These are phyloP conservation scores for Cornus suecica DNA, from an alignment of 148 eudicot species.

Conservation along the genomic window DNA sequence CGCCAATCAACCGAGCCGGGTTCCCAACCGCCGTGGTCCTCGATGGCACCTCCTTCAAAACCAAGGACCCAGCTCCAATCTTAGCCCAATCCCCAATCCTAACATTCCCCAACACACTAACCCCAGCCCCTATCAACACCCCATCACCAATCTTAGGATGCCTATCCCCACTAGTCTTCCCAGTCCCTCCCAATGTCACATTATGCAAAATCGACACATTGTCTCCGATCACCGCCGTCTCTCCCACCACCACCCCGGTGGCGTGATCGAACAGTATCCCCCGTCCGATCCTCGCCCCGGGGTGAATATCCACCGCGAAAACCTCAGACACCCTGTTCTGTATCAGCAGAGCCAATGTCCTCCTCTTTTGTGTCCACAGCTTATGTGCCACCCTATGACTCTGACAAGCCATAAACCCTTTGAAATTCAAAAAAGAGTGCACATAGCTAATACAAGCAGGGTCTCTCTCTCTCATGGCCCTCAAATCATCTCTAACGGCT, in stretches of 20 bases:
- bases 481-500: constrained; percentile 50
- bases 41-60: constrained; percentile 59
- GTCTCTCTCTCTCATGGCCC: constrained; percentile 71
- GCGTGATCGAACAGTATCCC: constrained; percentile 89
- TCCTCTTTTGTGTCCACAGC: constrained; percentile 65
- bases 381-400: constrained; percentile 70
- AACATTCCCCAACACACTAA: constrained; percentile 78
- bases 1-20: constrained; percentile 77
- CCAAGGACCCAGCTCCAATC: constrained; percentile 80
- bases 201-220: constrained; percentile 75
- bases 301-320: constrained; percentile 82
- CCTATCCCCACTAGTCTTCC: constrained; percentile 57
- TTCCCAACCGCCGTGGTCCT: constrained; percentile 78
- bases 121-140: constrained; percentile 77
- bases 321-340: constrained; percentile 74
- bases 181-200: constrained; percentile 81
- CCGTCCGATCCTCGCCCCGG: constrained; percentile 70
- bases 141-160: constrained; percentile 84
- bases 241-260: constrained; percentile 83
- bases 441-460: constrained; percentile 84
- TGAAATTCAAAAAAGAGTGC: constrained; percentile 72
- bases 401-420: constrained; percentile 72
- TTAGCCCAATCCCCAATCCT: constrained; percentile 74
- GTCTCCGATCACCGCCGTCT: constrained; percentile 79
- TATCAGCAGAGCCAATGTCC: constrained; percentile 49